These are phyloP conservation scores for Boletus speciosus DNA, from an alignment of 768 basidiomycete species.

Conservation along the genomic window DNA sequence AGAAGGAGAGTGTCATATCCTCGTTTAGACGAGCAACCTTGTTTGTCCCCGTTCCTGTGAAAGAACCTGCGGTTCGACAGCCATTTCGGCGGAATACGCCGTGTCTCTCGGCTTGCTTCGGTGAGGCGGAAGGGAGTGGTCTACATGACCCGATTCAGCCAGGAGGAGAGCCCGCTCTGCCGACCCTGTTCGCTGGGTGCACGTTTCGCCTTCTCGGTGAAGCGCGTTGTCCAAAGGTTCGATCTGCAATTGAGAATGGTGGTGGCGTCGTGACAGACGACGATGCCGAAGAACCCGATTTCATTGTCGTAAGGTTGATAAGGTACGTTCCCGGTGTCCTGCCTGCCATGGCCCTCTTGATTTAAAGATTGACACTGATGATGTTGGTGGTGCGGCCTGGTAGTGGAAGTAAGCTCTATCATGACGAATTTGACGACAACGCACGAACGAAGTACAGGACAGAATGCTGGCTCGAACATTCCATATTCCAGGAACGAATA, in stretches of 20 bases:
- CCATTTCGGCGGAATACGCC: slow-evolving; percentile 47
- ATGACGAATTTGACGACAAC: slow-evolving; percentile 47
- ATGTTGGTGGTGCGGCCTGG: background rate
- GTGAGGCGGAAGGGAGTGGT: slow-evolving; percentile 20
- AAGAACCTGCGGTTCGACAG: slow-evolving; percentile 30
- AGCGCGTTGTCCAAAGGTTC: slow-evolving; percentile 55
- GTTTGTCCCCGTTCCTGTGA: slow-evolving; percentile 44
- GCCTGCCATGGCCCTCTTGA: background rate
- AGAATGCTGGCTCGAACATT: slow-evolving; percentile 92
- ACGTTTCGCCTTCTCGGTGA: slow-evolving; percentile 65
- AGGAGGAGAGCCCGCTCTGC: background rate
- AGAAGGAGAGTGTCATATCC: slow-evolving; percentile 45
- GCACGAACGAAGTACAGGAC: slow-evolving; percentile 66
- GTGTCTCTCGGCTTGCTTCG: slow-evolving; percentile 8
- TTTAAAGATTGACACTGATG: background rate
- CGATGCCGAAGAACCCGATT: slow-evolving; percentile 54
- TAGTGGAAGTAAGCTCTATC: slow-evolving; percentile 70
- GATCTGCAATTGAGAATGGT: slow-evolving; percentile 58
- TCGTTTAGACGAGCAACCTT: slow-evolving; percentile 63
- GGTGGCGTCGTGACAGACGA: slow-evolving; percentile 44
- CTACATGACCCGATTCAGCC: background rate
- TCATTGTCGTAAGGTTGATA: slow-evolving; percentile 67
- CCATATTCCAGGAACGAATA: slow-evolving; percentile 72
- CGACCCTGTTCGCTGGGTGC: slow-evolving; percentile 50
- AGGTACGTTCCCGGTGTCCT: slow-evolving; percentile 44